These are phyloP conservation scores for Triticum urartu DNA, from an alignment of 176 grass and related monocot genomes.

Conservation along the genomic window DNA sequence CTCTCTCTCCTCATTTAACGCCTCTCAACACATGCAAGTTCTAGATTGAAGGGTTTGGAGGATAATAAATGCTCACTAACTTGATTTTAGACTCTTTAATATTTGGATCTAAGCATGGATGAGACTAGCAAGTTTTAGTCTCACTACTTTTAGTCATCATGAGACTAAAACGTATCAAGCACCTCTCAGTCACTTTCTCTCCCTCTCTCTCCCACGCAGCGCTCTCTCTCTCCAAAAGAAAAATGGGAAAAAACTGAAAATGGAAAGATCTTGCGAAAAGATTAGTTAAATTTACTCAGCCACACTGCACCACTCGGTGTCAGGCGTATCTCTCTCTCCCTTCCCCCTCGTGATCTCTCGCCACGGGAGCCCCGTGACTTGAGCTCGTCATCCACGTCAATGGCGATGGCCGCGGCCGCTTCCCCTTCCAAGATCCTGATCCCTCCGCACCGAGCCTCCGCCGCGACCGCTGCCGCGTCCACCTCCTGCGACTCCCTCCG, in stretches of 20 bases:
- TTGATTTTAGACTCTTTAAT: no score
- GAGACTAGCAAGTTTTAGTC: no score
- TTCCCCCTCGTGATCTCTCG: constrained; percentile 8
- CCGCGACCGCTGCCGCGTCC: constrained; percentile 39
- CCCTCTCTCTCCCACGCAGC: not conserved
- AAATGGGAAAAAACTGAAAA: not conserved
- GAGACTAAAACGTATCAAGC: no score
- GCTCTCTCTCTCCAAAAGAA: not conserved
- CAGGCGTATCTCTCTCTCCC: constrained; percentile 23
- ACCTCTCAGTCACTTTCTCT: not conserved
- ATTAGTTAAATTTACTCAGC: constrained; percentile 36
- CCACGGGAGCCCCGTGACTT: constrained; percentile 32
- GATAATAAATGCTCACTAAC: no score
- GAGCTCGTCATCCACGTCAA: constrained; percentile 32
- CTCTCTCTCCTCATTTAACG: no score
- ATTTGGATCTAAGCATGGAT: no score
- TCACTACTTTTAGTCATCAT: no score
- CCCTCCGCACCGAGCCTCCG: constrained; percentile 12
- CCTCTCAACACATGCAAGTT: no score
- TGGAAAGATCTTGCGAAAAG: not conserved
- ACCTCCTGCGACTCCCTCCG: constrained; percentile 30
- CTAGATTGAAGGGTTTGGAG: no score
- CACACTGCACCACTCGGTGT: constrained; percentile 23
- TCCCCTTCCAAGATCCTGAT: constrained; percentile 25
- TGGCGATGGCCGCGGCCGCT: constrained; percentile 58